Evolutionary conservation across 78 protist genomes (phyloP).

Genomic region (Dictyostelium discoideum): DNA sequence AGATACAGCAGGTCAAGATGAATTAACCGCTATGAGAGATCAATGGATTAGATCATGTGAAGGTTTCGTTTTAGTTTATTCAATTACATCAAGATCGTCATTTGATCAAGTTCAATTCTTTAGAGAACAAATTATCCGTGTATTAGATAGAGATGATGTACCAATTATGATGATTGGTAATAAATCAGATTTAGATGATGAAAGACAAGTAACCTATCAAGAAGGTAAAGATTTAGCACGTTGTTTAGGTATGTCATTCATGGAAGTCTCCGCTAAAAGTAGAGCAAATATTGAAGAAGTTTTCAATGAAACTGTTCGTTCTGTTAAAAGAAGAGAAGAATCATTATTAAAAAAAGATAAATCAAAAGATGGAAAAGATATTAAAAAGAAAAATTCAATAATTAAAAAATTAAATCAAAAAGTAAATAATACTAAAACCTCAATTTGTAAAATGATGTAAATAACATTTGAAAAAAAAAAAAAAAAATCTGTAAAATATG

Average conservation of each 20-base stretch:
- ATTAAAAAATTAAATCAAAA: not conserved
- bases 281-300: conserved; percentile 90
- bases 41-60: conserved; percentile 98
- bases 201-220: conserved; percentile 77
- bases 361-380: too few species aligned
- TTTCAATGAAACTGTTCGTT: conserved; percentile 22
- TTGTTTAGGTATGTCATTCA: conserved; percentile 68
- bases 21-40: conserved; percentile 95
- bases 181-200: conserved; percentile 95
- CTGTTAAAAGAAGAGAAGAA: conserved; percentile 37
- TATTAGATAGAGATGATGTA: conserved; percentile 92
- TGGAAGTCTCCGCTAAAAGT: conserved; percentile 88
- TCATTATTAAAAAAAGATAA: not conserved
- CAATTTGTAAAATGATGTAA: not conserved
- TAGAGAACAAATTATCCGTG: conserved; percentile 88
- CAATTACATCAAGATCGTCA: conserved; percentile 92
- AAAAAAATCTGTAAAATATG: too few species aligned
- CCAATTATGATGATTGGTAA: conserved; percentile 99
- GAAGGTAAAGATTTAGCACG: conserved; percentile 83
- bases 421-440: not conserved
- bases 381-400: not conserved
- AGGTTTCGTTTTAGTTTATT: conserved; percentile 99
- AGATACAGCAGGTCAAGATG: conserved; percentile 98
- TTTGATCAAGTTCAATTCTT: conserved; percentile 94
- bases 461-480: too few species aligned